A percentile compares a stretch with the other conserved stretches of the same genome.
These are phyloP conservation scores for Magnusiomyces clavatus DNA, from an alignment of 1,139 yeast genomes.

Conservation along the genomic window DNA sequence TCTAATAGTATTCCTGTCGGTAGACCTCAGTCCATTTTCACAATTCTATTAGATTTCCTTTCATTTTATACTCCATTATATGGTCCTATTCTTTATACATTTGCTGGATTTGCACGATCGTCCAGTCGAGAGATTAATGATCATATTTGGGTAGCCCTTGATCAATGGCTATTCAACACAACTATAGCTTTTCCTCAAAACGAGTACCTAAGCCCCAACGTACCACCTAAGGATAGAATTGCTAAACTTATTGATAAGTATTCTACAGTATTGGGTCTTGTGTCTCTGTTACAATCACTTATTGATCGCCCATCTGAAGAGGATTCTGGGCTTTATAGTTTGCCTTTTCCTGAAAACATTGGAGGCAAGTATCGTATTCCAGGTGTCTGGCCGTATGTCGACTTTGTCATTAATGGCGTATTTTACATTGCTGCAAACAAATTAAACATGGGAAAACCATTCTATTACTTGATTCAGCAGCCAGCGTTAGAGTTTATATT, in stretches of 20 bases:
- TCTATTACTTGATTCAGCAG: conserved; percentile 44
- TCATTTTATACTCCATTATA: conserved; percentile 44
- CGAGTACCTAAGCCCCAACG: conserved; percentile 20
- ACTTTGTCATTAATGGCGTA: conserved; percentile 59
- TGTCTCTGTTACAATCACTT: conserved; percentile 42
- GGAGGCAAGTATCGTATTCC: conserved; percentile 55
- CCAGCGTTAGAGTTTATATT: conserved; percentile 46
- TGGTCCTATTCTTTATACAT: conserved; percentile 45
- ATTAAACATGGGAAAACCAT: conserved; percentile 25
- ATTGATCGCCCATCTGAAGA: conserved; percentile 26
- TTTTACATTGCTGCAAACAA: conserved; percentile 40
- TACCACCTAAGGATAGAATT: conserved; percentile 27
- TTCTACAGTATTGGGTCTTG: conserved; percentile 50
- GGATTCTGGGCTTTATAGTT: conserved; percentile 22
- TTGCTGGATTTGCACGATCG: conserved; percentile 45
- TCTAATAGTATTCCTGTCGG: neutral
- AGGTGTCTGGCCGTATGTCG: conserved; percentile 79
- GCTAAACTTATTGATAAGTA: conserved; percentile 25
- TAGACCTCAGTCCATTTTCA: conserved; percentile 12
- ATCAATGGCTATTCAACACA: conserved; percentile 58
- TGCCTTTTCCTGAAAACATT: conserved; percentile 57
- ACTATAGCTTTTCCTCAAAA: conserved; percentile 24
- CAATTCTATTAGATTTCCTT: conserved; percentile 41
- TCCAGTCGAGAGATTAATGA: conserved; percentile 37
- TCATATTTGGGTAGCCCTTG: conserved; percentile 63